Base-by-base conservation (phyloP, 2,329 filamentous ascomycete species). In the Colletotrichum navitas region DNA sequence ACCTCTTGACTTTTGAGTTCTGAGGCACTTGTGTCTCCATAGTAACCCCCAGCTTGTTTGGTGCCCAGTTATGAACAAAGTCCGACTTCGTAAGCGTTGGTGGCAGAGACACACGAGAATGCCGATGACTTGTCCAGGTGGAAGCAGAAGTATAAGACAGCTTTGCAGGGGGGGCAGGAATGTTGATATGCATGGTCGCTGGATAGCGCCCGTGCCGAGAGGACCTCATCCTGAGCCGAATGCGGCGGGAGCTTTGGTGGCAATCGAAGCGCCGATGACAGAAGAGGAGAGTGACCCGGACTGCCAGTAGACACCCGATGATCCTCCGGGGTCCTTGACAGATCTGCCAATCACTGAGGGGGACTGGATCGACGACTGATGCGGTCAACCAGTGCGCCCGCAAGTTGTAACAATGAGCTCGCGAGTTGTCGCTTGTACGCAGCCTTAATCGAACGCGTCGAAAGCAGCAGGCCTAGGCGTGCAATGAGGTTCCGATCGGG, bases 1-100 rank as follows among this genome's bases (percentile, higher is more conserved):
- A 88, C 73, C 84, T 82, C 78, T 82, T 83, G n/a, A 87, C 76
- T n/a, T 75, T 77, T 2, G 75, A 67, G 41, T 74, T 77, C n/a
- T 68, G 72, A 3, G 76, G 65, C 11, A 73, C 71, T n/a, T 72
- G 74, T 21, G 72, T 76, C 55, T 80, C 80, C 45, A 79, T 75
- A 56, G 76, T 74, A 14, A 79, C 80, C 43, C 79, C 77, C 24
- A 79, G 73, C 56, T 74, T 79, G 70, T 76, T 80, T 14, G 79
- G 78, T 75, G 81, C 82, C 80, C 81, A 82, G 26, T 77, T 60
- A 49, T 54, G 54, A 6, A 60, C n/a, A 60, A 47, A 49, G 16
- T 47, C 69, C 54, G 69, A 72, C 59, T 64, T 72, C 10, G 45
- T 64, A 24, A 39, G 54, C 47, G 39, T 64, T 60, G 54, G 59